Base-by-base conservation (phyloP, 208 protist species). In the Wallacemonas sp. region DNA sequence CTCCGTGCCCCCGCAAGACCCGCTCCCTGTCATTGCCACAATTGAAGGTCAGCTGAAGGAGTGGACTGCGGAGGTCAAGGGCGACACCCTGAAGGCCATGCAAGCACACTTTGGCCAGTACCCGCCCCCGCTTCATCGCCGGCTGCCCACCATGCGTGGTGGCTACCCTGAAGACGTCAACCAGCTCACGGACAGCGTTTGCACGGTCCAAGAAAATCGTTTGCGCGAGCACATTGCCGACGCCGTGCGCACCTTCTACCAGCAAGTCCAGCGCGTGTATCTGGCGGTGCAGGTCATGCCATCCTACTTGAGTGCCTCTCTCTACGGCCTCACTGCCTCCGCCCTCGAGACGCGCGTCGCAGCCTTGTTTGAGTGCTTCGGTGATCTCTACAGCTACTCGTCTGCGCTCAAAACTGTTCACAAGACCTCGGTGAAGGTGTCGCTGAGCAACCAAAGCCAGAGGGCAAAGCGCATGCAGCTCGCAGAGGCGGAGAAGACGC, bases 221-320 rank as follows among this genome's bases (percentile, higher is more conserved):
- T 44, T 80, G 9, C 42, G 60, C 21, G 74, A 68, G 33, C 82
- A 96, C 75, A 30, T 80, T 9, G 49, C 49, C 12, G 72, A 80
- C 54, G 86, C 82, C 24, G 54, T 71, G 26, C 64, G 51, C 3
- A 33, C 38, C 2, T 93, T 88, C 54, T 78, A 81, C 5, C 70
- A 89, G 28, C 79, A 85, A 31, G 75, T 93, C 11, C 82, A 92
- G 66, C 82, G 85, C 49, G 59, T 92, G n/a, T 78, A 72, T 60
- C 66, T 77, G 19, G 72, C 70, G 19, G 39, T 92, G 33, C 72
- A 89, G 63, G 46, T 51, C 6, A 67, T 83, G 34, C 86, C 86
- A 22, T 62, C 53, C 36, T 80, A 85, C 60, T 55, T 93, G 31
- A 74, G 63, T 14, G 66, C 68, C 36, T 64, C 73, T 15, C 63